A percentile compares a stretch with the other conserved stretches of the same genome.
phyloP scores from a whole-genome alignment of 495 filamentous ascomycete genomes.

The Penicillium robsamsonii region DNA sequence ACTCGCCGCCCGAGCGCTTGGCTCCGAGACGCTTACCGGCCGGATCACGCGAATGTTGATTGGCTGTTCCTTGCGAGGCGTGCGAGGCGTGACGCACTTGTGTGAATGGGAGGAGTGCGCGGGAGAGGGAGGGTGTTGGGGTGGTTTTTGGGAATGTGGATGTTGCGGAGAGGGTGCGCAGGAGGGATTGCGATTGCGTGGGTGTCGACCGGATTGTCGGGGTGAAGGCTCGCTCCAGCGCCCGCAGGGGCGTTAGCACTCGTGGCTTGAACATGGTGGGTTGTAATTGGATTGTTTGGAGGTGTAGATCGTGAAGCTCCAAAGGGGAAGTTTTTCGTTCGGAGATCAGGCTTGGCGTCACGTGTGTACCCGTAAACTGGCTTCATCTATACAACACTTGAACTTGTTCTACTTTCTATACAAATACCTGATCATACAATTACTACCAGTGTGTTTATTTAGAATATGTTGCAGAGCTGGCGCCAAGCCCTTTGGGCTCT shows the following conservation, averaged over 20 bases:
- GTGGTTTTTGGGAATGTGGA: constrained; percentile 28
- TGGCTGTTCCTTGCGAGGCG: constrained; percentile 84
- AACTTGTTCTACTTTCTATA: not conserved
- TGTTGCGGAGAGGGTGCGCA: constrained; percentile 40
- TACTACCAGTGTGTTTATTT: not conserved
- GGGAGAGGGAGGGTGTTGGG: constrained; percentile 26
- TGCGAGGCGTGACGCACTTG: constrained; percentile 75
- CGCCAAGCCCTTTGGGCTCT: constrained; percentile 39
- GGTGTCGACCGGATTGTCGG: constrained; percentile 30
- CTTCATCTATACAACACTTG: constrained; percentile 24
- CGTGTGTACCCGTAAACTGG: constrained; percentile 29
- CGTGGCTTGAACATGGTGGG: constrained; percentile 43
- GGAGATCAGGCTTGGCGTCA: constrained; percentile 34
- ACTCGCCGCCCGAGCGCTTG: constrained; percentile 88
- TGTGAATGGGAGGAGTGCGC: constrained; percentile 34
- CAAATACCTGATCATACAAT: not conserved
- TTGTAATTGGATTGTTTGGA: constrained; percentile 19
- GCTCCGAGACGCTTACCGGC: constrained; percentile 91
- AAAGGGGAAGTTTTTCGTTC: constrained; percentile 40
- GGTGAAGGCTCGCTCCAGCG: constrained; percentile 38
- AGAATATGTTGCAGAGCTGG: constrained; percentile 31
- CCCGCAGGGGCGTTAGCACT: constrained; percentile 41
- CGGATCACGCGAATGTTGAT: constrained; percentile 73
- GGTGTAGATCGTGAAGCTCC: constrained; percentile 23
- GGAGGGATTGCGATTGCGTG: constrained; percentile 30